phyloP scores from a whole-genome alignment of 2,329 filamentous ascomycete species.

The Beauveria scarabaeidicola region DNA sequence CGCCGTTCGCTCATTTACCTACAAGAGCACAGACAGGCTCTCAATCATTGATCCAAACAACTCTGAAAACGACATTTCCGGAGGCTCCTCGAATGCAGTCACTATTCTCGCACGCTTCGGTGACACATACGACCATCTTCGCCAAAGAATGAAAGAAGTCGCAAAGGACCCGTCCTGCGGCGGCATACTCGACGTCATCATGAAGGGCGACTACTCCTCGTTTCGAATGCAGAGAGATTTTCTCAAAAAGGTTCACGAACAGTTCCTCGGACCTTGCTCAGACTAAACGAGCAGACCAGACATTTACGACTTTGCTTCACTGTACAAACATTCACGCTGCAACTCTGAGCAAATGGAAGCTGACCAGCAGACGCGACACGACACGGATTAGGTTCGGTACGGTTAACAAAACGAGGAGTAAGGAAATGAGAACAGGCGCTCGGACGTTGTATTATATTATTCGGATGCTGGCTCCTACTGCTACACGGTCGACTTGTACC shows the following conservation, averaged over 20 bases:
- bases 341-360: background rate
- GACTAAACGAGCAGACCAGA: slow-evolving; percentile 16
- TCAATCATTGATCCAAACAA: slow-evolving; percentile 92
- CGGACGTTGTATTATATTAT: background rate
- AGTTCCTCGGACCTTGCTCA: slow-evolving; percentile 26
- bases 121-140: slow-evolving; percentile 50
- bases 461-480: background rate
- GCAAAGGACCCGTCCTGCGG: slow-evolving; percentile 22
- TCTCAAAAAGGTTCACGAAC: slow-evolving; percentile 44
- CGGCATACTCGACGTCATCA: slow-evolving; percentile 58
- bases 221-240: slow-evolving; percentile 63
- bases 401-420: background rate
- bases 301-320: background rate
- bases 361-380: background rate
- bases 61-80: slow-evolving; percentile 76
- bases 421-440: slow-evolving; percentile 1
- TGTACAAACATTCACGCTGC: slow-evolving; percentile 1
- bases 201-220: slow-evolving; percentile 70
- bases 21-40: slow-evolving; percentile 58
- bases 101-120: slow-evolving; percentile 64
- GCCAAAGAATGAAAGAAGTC: slow-evolving; percentile 48
- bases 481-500: background rate
- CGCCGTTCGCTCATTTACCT: slow-evolving; percentile 37
- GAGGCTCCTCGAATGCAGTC: slow-evolving; percentile 65
- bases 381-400: background rate